Evolutionary conservation across 345 rosid species (phyloP).

Genomic region (Adansonia digitata): DNA sequence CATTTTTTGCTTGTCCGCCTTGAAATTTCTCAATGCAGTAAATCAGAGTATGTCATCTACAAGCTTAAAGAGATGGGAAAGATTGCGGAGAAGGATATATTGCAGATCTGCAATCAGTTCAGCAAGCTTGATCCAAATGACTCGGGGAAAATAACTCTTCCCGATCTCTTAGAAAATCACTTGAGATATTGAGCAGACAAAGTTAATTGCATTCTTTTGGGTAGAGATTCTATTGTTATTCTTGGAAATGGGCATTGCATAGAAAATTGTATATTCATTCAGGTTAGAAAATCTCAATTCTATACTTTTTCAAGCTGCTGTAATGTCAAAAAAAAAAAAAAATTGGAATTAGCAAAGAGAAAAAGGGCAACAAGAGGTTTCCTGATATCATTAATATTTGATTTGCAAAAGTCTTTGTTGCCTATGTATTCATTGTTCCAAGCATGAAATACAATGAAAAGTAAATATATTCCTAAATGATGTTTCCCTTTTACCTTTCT

Average conservation of each 20-base stretch:
- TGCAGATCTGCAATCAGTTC: conserved; percentile 51
- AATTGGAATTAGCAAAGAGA: not conserved
- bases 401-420: conserved; percentile 1
- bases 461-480: not conserved
- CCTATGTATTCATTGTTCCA: not conserved
- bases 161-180: conserved; percentile 37
- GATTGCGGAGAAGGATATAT: conserved; percentile 53
- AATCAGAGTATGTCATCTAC: conserved; percentile 62
- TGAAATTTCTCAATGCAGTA: conserved; percentile 33
- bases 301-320: not conserved
- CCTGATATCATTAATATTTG: not conserved
- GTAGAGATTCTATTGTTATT: not conserved
- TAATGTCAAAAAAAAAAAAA: conserved; percentile 4
- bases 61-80: conserved; percentile 75
- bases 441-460: not conserved
- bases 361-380: not conserved
- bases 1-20: not conserved
- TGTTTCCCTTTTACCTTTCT: not conserved
- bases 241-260: not conserved
- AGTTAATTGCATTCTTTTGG: not conserved
- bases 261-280: not conserved
- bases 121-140: conserved; percentile 55
- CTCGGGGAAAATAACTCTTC: conserved; percentile 50
- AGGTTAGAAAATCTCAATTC: not conserved
- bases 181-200: not conserved